phyloP scores from a whole-genome alignment of 345 rosid genomes.

The Cardiospermum halicacabum region DNA sequence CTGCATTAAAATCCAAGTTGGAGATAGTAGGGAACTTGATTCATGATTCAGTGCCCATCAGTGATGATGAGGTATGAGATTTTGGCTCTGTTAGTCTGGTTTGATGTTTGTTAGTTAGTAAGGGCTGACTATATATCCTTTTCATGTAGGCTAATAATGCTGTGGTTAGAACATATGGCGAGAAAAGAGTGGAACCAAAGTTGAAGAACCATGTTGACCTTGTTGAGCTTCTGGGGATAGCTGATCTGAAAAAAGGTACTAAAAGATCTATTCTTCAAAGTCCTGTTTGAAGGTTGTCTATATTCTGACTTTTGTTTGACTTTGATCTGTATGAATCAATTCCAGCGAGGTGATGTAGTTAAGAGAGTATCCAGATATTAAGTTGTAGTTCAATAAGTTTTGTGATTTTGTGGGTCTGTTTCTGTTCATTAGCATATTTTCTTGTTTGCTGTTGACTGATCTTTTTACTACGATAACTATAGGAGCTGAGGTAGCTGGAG shows the following conservation, averaged over 20 bases:
- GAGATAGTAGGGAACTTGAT: constrained; percentile 75
- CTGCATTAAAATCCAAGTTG: constrained; percentile 49
- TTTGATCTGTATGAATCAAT: background rate
- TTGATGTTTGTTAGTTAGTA: background rate
- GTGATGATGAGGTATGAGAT: constrained; percentile 61
- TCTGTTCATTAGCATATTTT: background rate
- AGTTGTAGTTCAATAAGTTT: background rate
- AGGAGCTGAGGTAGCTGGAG: constrained; percentile 91
- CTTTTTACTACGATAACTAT: constrained; percentile 19
- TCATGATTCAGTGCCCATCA: constrained; percentile 81
- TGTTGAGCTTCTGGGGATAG: constrained; percentile 80
- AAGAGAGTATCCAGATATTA: background rate
- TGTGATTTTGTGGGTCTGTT: background rate
- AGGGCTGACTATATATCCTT: background rate
- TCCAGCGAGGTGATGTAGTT: background rate
- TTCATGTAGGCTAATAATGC: constrained; percentile 60
- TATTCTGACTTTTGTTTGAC: no score
- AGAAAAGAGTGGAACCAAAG: constrained; percentile 47
- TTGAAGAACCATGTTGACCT: constrained; percentile 89
- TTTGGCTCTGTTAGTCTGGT: background rate
- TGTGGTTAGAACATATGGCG: constrained; percentile 58
- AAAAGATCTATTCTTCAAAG: no score
- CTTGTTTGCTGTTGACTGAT: background rate
- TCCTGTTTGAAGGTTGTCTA: no score
- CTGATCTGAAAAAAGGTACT: constrained; percentile 74